A percentile compares a stretch with the other conserved stretches of the same genome.
Conservation (phyloP, 2,329 filamentous ascomycete species). For the Pseudocercospora vitis region DNA sequence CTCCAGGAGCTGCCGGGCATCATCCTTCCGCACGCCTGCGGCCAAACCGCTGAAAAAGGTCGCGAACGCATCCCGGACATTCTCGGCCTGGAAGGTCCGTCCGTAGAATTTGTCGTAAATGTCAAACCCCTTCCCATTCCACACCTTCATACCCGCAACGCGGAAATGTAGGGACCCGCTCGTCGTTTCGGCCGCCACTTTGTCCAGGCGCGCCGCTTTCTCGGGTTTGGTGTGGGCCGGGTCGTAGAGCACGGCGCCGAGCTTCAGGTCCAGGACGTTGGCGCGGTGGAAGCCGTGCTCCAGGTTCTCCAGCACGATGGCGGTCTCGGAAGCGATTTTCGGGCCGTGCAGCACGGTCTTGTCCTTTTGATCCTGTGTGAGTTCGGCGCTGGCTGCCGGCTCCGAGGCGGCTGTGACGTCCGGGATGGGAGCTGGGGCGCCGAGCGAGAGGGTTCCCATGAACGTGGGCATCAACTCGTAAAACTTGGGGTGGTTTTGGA, state of each 20-base stretch:
- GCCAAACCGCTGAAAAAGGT: conserved; percentile 53
- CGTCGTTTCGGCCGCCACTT: conserved; percentile 60
- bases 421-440: conserved; percentile 43
- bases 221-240: conserved; percentile 62
- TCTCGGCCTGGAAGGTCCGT: conserved; percentile 56
- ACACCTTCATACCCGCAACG: conserved; percentile 66
- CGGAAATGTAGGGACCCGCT: conserved; percentile 61
- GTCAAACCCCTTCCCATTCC: conserved; percentile 52
- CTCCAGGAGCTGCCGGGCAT: conserved; percentile 46
- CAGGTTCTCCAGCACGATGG: conserved; percentile 83
- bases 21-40: conserved; percentile 43
- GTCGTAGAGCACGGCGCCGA: conserved; percentile 80
- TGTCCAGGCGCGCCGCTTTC: conserved; percentile 61
- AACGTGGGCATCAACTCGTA: conserved; percentile 79
- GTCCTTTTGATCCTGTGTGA: conserved; percentile 36
- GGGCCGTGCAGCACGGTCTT: conserved; percentile 53
- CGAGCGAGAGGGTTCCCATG: conserved; percentile 76
- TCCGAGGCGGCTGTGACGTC: conserved; percentile 24
- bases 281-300: conserved; percentile 77
- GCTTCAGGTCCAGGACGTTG: conserved; percentile 91
- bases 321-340: conserved; percentile 72
- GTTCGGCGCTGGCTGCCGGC: conserved; percentile 22
- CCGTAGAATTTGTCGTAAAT: conserved; percentile 68
- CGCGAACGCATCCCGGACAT: conserved; percentile 58
- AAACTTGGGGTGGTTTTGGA: conserved; percentile 68